Evolutionary conservation across 2,329 filamentous ascomycete species (phyloP).

Genomic region (Botrytis cinerea): DNA sequence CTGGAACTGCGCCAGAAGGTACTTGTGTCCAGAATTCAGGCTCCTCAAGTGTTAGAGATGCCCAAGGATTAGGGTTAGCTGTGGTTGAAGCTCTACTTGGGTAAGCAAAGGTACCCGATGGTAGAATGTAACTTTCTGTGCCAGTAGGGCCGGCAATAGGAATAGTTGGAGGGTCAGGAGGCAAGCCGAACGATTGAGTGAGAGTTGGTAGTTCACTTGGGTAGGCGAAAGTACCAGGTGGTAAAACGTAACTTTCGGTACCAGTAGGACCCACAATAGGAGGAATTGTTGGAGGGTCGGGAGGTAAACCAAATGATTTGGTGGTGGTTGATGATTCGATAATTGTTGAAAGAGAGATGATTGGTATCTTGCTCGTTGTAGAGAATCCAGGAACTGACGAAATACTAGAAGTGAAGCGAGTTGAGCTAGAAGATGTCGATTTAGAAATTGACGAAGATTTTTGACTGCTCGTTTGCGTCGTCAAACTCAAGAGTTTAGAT

Average conservation of each 20-base stretch:
- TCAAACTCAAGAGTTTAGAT: background rate
- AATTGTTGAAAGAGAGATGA: background rate
- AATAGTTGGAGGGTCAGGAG: slow-evolving; percentile 2
- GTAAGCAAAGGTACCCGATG: background rate
- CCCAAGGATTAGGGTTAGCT: background rate
- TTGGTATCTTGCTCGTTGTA: background rate
- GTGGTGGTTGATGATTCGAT: background rate
- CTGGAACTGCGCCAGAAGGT: background rate
- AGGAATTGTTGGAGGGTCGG: slow-evolving; percentile 1
- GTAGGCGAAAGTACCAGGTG: background rate
- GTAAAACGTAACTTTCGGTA: background rate
- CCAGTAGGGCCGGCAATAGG: background rate
- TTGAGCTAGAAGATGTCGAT: background rate
- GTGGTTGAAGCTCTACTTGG: background rate
- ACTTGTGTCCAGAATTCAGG: background rate
- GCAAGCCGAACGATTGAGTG: background rate
- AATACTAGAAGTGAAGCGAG: background rate
- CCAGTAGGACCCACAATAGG: background rate
- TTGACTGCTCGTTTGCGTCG: background rate
- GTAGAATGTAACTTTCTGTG: background rate
- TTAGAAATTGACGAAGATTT: background rate
- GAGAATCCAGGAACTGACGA: background rate
- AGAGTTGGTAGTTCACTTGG: background rate
- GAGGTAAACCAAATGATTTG: background rate
- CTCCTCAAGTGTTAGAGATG: background rate